These are phyloP conservation scores for Eimeria necatrix DNA, from an alignment of 169 alveolate species.

Conservation along the genomic window DNA sequence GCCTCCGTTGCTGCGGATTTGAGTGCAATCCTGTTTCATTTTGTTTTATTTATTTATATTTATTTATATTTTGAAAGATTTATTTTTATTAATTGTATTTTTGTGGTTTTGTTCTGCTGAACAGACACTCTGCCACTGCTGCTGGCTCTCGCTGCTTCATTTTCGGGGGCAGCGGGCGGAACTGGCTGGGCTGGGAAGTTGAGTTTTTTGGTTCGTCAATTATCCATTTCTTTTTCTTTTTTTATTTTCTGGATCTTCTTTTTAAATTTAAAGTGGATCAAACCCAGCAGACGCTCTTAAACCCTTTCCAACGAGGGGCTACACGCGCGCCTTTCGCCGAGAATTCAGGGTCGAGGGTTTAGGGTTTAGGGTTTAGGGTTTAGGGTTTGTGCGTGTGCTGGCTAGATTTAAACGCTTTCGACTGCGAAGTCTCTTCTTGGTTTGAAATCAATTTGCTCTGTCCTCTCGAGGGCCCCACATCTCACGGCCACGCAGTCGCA, in stretches of 20 bases:
- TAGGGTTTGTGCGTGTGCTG: too few relatives aligned
- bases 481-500: constrained; percentile 51
- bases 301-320: too few relatives aligned
- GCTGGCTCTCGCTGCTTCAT: constrained; percentile 50
- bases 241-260: not conserved
- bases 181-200: constrained; percentile 64
- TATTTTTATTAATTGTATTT: not conserved
- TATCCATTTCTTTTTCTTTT: not conserved
- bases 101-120: not conserved
- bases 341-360: too few relatives aligned
- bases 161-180: constrained; percentile 40
- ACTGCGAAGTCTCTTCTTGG: constrained; percentile 45
- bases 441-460: not conserved
- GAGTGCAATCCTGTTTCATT: too few relatives aligned
- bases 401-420: constrained; percentile 26
- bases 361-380: too few relatives aligned
- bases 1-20: too few relatives aligned
- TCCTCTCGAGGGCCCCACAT: not conserved
- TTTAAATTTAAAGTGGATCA: too few relatives aligned
- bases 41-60: too few relatives aligned
- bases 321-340: too few relatives aligned
- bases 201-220: not conserved
- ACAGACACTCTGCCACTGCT: constrained; percentile 29
- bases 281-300: not conserved
- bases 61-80: too few relatives aligned